These are phyloP conservation scores for Chlamydomonas sp. DNA, from an alignment of 139 green algal species.

Conservation along the genomic window DNA sequence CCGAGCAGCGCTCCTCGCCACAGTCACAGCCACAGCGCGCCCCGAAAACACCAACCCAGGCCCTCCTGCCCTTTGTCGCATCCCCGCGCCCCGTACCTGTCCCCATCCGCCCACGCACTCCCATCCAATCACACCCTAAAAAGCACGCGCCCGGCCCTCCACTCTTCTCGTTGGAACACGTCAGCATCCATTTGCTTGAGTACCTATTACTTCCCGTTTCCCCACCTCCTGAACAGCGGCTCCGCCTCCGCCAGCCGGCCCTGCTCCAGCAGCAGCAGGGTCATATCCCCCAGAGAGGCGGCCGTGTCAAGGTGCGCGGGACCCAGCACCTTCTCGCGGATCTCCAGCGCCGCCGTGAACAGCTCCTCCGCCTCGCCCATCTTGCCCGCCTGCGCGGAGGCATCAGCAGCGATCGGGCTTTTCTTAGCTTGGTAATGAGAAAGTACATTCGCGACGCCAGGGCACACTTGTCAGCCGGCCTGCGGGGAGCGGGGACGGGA, in stretches of 20 bases:
- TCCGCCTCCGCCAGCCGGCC: constrained; percentile 20
- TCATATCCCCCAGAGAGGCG: constrained; percentile 14
- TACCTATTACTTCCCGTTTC: neutral
- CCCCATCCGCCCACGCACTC: neutral
- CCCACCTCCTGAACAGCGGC: constrained; percentile 32
- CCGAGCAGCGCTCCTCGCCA: no score
- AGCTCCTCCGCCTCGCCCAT: constrained; percentile 30
- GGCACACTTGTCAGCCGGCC: no score
- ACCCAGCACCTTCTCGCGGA: constrained; percentile 18
- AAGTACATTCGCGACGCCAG: neutral
- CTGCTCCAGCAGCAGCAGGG: constrained; percentile 3
- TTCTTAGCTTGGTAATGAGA: neutral
- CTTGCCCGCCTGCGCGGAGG: constrained; percentile 1
- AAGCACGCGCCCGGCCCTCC: no score
- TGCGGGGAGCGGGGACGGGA: neutral
- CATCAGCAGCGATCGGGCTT: neutral
- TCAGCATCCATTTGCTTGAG: no score
- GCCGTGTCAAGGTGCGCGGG: constrained; percentile 20
- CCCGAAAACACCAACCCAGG: no score
- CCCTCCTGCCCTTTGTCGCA: neutral
- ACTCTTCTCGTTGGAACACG: no score
- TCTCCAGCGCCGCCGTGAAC: constrained; percentile 24
- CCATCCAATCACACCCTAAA: neutral
- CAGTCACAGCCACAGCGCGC: no score
- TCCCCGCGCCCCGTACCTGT: neutral